These are phyloP conservation scores for Neolentinus lepideus DNA, from an alignment of 1,284 basidiomycete genomes.

Conservation along the genomic window DNA sequence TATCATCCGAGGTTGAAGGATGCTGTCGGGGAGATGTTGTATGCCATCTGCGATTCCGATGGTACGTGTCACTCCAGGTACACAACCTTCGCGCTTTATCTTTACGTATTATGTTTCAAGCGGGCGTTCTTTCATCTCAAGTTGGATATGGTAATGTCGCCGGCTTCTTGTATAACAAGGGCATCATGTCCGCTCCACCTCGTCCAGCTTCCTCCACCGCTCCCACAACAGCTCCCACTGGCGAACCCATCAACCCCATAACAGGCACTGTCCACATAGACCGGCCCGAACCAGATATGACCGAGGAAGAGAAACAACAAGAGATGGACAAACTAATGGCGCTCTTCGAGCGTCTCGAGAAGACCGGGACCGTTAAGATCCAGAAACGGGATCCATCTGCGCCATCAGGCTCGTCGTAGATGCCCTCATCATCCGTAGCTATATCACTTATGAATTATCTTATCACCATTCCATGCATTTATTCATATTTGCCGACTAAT, in stretches of 20 bases:
- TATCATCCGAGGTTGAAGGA: conserved; percentile 68
- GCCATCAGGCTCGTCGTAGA: neutral
- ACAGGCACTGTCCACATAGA: conserved; percentile 55
- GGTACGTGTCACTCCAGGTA: no score
- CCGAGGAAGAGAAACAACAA: conserved; percentile 84
- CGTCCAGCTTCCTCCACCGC: conserved; percentile 19
- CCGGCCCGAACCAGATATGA: conserved; percentile 51
- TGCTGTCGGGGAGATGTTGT: conserved; percentile 82
- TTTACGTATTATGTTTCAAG: conserved; percentile 31
- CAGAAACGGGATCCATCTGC: neutral
- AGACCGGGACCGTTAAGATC: conserved; percentile 46
- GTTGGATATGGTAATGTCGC: conserved; percentile 92
- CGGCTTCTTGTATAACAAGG: conserved; percentile 86
- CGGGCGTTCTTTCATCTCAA: conserved; percentile 58
- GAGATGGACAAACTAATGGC: conserved; percentile 89
- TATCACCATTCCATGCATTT: neutral
- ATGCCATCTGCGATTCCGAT: conserved; percentile 71
- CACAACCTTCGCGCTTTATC: no score
- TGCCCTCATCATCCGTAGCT: neutral
- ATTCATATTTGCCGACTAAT: neutral
- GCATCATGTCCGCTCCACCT: conserved; percentile 58
- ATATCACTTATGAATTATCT: neutral
- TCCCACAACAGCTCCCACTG: conserved; percentile 32
- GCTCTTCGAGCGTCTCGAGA: conserved; percentile 83
- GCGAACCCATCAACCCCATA: conserved; percentile 69